Base-by-base conservation (phyloP, 371 early-diverging fungal species). In the Synchytrium microbalum region DNA sequence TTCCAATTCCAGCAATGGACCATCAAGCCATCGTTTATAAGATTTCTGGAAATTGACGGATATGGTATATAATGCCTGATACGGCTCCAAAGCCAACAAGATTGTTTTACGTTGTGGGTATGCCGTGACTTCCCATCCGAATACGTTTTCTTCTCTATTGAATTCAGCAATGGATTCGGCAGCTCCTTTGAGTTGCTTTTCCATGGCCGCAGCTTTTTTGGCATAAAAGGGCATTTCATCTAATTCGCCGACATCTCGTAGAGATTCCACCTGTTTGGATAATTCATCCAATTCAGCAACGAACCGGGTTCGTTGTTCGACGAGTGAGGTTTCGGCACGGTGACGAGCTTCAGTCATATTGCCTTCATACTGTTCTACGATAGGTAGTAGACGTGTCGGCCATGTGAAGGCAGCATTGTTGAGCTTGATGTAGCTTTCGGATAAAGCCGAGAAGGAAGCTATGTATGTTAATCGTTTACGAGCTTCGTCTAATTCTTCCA, bases 171-270 rank as follows among this genome's bases (percentile, higher is more conserved):
- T 74, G 14, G 81, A 80, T 24, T 83, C 84, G 1, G 64, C 64
- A 1, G 84, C 82, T 1, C 67, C 54, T 62, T 69, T 70, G 2
- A 83, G 71, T 62, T 83, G 84, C 64, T 83, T 83, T 2, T 72
- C 67, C 26, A 83, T 65, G 2, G 70, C 69, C 57, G 79, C 78
- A 25, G 80, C 80, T 59, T 83, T 83, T 65, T 83, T 83, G 52
- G 80, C 80, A 62, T 81, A 83, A 65, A 83, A 83, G 3, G 80
- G 81, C 84, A 83, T 80, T 55, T 83, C 84, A 62, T 83, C 84
- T 30, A 83, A 66, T 54, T 83, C 84, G 3, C 80, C 80, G 2
- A 83, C 80, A 3, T 83, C 81, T 61, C 68, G 67, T 13, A 83
- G 66, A 64, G 81, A 81, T 16, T 78, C 82, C 19, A 82, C 78